These are phyloP conservation scores for Cyberlindnera petersonii DNA, from an alignment of 805 yeast species.

Conservation along the genomic window DNA sequence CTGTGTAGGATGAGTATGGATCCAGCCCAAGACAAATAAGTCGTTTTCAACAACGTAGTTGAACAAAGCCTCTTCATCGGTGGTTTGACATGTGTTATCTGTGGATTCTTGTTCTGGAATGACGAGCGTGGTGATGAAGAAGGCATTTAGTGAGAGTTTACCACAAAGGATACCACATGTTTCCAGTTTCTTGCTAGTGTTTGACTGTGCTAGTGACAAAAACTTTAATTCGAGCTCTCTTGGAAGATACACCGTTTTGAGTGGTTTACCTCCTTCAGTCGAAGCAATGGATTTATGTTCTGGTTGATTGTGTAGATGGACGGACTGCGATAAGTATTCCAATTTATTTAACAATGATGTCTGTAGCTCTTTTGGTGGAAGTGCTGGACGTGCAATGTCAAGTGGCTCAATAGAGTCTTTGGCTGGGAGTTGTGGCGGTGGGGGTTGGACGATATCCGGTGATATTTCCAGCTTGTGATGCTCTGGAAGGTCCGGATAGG, in stretches of 20 bases:
- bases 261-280: slow-evolving; percentile 55
- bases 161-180: slow-evolving; percentile 70
- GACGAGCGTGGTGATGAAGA: slow-evolving; percentile 56
- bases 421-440: slow-evolving; percentile 3
- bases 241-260: slow-evolving; percentile 52
- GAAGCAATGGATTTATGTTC: slow-evolving; percentile 38
- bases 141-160: slow-evolving; percentile 54
- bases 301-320: slow-evolving; percentile 4
- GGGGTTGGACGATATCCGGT: background rate
- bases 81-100: slow-evolving; percentile 57
- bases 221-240: slow-evolving; percentile 39
- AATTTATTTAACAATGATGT: background rate
- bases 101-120: slow-evolving; percentile 65
- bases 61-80: slow-evolving; percentile 55
- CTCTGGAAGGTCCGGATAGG: slow-evolving; percentile 20
- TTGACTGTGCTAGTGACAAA: slow-evolving; percentile 42
- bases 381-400: slow-evolving; percentile 3
- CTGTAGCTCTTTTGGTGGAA: slow-evolving; percentile 13
- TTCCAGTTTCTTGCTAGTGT: slow-evolving; percentile 50
- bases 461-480: slow-evolving; percentile 4
- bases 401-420: slow-evolving; percentile 3
- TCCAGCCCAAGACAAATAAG: slow-evolving; percentile 68
- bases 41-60: slow-evolving; percentile 52
- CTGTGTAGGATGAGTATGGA: slow-evolving; percentile 72
- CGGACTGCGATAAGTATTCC: slow-evolving; percentile 1